phyloP scores from a whole-genome alignment of 257 asterid genomes.

The Salvia splendens region DNA sequence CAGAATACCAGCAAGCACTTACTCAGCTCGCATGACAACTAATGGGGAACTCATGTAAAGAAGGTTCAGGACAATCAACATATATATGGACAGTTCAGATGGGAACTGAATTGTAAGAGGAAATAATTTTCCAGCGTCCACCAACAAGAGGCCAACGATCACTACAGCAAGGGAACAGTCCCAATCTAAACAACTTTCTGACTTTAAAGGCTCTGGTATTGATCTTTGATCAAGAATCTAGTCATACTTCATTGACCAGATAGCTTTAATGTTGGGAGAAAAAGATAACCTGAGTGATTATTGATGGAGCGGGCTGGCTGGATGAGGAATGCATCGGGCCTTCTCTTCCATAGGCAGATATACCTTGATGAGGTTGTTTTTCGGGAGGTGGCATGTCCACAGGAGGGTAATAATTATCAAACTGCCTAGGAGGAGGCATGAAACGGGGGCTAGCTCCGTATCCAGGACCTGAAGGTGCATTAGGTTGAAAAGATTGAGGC shows the following conservation, averaged over 20 bases:
- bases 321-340: constrained; percentile 65
- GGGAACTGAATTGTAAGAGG: neutral
- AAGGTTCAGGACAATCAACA: neutral
- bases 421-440: constrained; percentile 68
- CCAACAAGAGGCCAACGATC: neutral
- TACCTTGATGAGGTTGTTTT: constrained; percentile 83
- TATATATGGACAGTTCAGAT: neutral
- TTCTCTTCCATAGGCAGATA: constrained; percentile 85
- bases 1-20: neutral
- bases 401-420: constrained; percentile 66
- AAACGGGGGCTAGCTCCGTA: constrained; percentile 69
- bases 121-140: constrained; percentile 5
- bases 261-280: constrained; percentile 2
- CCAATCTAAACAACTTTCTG: constrained; percentile 3
- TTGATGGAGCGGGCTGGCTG: constrained; percentile 65
- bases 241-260: constrained; percentile 3
- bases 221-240: constrained; percentile 6
- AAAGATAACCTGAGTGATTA: constrained; percentile 72
- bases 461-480: constrained; percentile 58
- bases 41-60: neutral
- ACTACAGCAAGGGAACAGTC: neutral
- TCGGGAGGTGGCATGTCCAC: constrained; percentile 69
- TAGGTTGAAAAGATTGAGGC: constrained; percentile 67
- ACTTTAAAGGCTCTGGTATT: constrained; percentile 13
- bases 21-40: neutral